These are phyloP conservation scores for Flaveria sonorensis DNA, from an alignment of 129 eudicot genomes.

Conservation along the genomic window DNA sequence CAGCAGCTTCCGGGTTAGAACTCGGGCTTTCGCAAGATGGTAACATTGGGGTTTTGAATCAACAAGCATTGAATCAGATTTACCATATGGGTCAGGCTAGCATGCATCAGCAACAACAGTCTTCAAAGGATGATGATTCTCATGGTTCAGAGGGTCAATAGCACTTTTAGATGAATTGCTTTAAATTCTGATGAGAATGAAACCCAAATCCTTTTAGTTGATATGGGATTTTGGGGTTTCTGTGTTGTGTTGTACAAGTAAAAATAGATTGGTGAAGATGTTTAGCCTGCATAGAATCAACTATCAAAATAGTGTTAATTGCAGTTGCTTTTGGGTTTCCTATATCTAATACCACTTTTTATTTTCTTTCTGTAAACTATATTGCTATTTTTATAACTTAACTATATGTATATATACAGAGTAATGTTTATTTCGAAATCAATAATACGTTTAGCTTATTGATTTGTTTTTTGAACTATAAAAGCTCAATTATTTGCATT, in stretches of 20 bases:
- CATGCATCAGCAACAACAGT: slow-evolving; percentile 53
- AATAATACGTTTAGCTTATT: no score
- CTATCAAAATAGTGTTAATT: slow-evolving; percentile 33
- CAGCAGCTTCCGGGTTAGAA: slow-evolving; percentile 73
- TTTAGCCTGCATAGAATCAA: background rate
- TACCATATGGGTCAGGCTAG: slow-evolving; percentile 82
- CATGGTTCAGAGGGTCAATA: slow-evolving; percentile 69
- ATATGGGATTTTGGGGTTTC: slow-evolving; percentile 27
- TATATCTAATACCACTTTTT: slow-evolving; percentile 7
- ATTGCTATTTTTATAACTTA: background rate
- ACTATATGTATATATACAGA: no score
- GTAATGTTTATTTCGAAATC: no score
- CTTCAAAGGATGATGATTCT: slow-evolving; percentile 80
- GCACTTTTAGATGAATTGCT: slow-evolving; percentile 19
- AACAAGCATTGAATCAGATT: slow-evolving; percentile 66
- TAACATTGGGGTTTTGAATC: slow-evolving; percentile 68
- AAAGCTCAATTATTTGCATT: no score
- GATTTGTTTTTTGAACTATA: no score
- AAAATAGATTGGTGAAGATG: slow-evolving; percentile 14
- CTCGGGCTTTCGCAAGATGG: slow-evolving; percentile 83
- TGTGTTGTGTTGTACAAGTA: slow-evolving; percentile 31
- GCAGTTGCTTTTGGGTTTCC: slow-evolving; percentile 36
- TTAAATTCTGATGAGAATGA: background rate
- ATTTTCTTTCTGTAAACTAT: slow-evolving; percentile 23
- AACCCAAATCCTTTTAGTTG: slow-evolving; percentile 24